phyloP scores from a whole-genome alignment of 805 yeast species.

The Barnettozyma sucrosica region DNA sequence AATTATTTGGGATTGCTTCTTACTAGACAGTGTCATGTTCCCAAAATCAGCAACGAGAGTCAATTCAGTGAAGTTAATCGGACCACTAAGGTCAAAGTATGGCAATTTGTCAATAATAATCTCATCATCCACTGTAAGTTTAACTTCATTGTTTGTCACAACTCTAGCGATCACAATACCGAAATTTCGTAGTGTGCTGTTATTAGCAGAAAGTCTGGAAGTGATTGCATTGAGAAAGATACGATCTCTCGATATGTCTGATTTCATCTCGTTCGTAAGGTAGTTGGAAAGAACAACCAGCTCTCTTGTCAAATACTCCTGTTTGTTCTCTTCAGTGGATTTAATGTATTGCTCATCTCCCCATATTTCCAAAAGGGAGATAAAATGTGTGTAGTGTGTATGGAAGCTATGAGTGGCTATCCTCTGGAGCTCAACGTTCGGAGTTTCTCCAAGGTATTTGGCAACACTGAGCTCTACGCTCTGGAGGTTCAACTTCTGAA shows the following conservation, averaged over 20 bases:
- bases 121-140: conserved; percentile 27
- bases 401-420: conserved; percentile 9
- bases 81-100: conserved; percentile 2
- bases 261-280: conserved; percentile 21
- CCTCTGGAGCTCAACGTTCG: conserved; percentile 12
- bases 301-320: conserved; percentile 43
- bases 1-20: conserved; percentile 7
- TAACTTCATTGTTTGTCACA: conserved; percentile 26
- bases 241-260: conserved; percentile 30
- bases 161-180: conserved; percentile 57
- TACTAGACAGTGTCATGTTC: conserved; percentile 7
- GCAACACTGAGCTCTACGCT: conserved; percentile 9
- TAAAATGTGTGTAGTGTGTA: conserved; percentile 1
- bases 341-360: conserved; percentile 34
- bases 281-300: conserved; percentile 34
- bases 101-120: conserved; percentile 6
- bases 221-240: conserved; percentile 48
- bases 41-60: conserved; percentile 12
- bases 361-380: conserved; percentile 26
- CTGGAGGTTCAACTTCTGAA: conserved; percentile 6
- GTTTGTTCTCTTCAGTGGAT: conserved; percentile 36
- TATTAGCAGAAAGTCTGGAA: conserved; percentile 44
- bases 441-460: conserved; percentile 4
- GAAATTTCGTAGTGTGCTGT: conserved; percentile 39
- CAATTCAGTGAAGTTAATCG: conserved; percentile 14